A percentile compares a stretch with the other conserved stretches of the same genome.
These are phyloP conservation scores for Tuber indicum DNA, from an alignment of 495 filamentous ascomycete species.

Conservation along the genomic window DNA sequence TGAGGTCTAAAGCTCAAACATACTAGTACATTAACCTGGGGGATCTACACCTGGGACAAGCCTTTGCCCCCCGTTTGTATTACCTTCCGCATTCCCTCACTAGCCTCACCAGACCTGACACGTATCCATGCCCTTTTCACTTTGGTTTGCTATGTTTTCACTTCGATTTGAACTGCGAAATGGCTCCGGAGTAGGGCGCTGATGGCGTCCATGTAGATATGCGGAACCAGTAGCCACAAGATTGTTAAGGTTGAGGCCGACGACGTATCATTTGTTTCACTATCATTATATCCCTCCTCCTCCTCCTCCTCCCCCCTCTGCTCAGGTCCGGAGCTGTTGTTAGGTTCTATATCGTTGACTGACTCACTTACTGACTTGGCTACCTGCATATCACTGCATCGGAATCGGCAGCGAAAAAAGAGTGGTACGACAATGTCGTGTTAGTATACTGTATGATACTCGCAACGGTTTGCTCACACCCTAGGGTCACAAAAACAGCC, in stretches of 20 bases:
- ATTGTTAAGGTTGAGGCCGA: neutral
- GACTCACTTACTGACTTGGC: neutral
- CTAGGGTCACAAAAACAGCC: neutral
- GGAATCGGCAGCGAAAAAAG: neutral
- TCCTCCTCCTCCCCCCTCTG: neutral
- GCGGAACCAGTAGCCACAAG: neutral
- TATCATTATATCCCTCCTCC: neutral
- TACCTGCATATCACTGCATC: neutral
- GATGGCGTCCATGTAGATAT: neutral
- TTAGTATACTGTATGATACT: neutral
- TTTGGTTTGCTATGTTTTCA: neutral
- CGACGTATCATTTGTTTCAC: neutral
- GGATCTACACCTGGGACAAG: neutral
- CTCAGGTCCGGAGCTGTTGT: neutral
- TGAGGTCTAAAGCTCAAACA: neutral
- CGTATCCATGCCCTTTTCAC: neutral
- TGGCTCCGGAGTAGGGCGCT: neutral
- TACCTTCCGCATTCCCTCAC: neutral
- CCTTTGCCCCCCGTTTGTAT: neutral
- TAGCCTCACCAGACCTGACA: neutral
- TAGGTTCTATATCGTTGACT: neutral
- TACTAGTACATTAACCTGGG: neutral
- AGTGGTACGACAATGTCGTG: neutral
- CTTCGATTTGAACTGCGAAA: neutral
- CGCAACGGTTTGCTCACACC: neutral